phyloP scores from a whole-genome alignment of 345 rosid genomes.

The Salix exigua region DNA sequence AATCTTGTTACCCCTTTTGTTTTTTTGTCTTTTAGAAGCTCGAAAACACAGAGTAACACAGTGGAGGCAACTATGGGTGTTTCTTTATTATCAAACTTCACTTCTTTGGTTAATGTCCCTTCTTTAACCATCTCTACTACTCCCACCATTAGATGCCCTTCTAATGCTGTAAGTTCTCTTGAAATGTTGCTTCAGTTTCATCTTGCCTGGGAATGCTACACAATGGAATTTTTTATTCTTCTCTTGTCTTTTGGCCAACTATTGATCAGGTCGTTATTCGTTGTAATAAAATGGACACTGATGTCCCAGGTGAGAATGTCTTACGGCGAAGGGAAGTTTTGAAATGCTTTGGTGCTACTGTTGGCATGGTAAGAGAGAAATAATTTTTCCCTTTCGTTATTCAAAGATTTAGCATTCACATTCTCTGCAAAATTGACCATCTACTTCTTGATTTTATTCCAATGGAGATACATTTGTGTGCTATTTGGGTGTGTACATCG shows the following conservation, averaged over 20 bases:
- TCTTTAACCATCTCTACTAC: slow-evolving; percentile 12
- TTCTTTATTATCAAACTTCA: slow-evolving; percentile 56
- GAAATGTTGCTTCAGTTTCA: not conserved
- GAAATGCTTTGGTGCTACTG: slow-evolving; percentile 47
- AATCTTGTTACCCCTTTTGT: not conserved
- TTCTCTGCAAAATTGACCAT: too few species aligned
- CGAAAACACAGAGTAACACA: not conserved
- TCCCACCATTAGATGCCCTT: slow-evolving; percentile 19
- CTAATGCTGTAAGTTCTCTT: slow-evolving; percentile 28
- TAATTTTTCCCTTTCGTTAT: not conserved
- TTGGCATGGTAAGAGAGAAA: slow-evolving; percentile 52
- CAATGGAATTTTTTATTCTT: not conserved
- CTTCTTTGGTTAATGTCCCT: slow-evolving; percentile 36
- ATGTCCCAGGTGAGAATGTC: slow-evolving; percentile 21
- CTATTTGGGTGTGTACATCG: too few species aligned
- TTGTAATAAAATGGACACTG: slow-evolving; percentile 43
- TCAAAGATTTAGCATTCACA: not conserved
- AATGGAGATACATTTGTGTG: too few species aligned
- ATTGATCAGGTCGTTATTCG: slow-evolving; percentile 44
- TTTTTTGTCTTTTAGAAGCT: not conserved
- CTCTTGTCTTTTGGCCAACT: not conserved
- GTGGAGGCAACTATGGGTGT: slow-evolving; percentile 28
- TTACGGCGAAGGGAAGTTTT: slow-evolving; percentile 58
- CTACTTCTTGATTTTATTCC: too few species aligned
- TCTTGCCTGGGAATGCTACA: not conserved